Conservation (phyloP, 2,329 filamentous ascomycete species). For the Neocatenulostroma microsporum region DNA sequence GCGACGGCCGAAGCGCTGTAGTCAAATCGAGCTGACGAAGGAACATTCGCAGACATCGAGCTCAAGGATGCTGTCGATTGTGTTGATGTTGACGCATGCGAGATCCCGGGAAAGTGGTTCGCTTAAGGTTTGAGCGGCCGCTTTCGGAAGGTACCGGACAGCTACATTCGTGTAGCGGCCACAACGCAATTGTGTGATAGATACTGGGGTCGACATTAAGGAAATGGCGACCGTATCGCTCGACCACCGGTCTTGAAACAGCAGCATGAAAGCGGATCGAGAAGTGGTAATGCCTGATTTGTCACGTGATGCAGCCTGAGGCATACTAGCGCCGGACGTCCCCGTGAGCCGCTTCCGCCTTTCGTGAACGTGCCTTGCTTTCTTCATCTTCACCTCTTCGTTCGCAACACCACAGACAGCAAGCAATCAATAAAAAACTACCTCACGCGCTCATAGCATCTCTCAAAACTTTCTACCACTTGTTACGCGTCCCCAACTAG, state of each 20-base stretch:
- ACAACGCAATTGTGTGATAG: too few species aligned
- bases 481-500: not conserved
- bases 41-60: slow-evolving; percentile 69
- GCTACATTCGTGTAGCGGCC: too few species aligned
- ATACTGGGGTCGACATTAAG: too few species aligned
- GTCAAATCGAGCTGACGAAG: slow-evolving; percentile 92
- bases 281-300: too few species aligned
- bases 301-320: too few species aligned
- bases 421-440: not conserved
- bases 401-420: not conserved
- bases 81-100: not conserved
- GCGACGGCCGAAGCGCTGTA: slow-evolving; percentile 84
- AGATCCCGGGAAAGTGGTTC: not conserved
- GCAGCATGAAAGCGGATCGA: too few species aligned
- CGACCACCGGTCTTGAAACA: too few species aligned
- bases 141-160: too few species aligned
- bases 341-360: too few species aligned
- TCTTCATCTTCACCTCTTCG: not conserved
- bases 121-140: too few species aligned
- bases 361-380: not conserved
- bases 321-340: not conserved
- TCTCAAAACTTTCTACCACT: slow-evolving; percentile 4
- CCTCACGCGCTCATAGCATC: not conserved
- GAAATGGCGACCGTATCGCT: too few species aligned
- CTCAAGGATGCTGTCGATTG: slow-evolving; percentile 14